Evolutionary conservation across 2,329 filamentous ascomycete species (phyloP), one percentile per base, ranked within the genome.

Genomic region (Claviceps humidiphila): DNA sequence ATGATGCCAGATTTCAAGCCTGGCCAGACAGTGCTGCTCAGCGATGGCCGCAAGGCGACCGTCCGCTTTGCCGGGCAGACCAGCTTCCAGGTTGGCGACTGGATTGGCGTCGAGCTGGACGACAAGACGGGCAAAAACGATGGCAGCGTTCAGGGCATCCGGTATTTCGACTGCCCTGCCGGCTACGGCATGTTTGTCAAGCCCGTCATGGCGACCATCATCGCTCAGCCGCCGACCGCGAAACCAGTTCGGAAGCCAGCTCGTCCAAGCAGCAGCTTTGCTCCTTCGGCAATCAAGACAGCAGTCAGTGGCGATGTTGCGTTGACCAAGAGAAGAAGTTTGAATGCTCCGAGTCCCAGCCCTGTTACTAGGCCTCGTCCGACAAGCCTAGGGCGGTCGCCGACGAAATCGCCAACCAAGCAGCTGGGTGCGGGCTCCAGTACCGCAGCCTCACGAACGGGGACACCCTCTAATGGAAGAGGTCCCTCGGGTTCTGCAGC

Each of bases 61-160:
- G 79, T 98, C 58, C 87, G 87, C 61, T 98, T 87, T 68, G 74
- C 88, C 55, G 93, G 93, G 61, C 73, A 77, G 52, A 89, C 91
- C 40, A 73, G 79, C 60, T 95, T 97, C 69, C 82, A 89, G 53
- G 73, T 77, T 5, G 91, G 90, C 56, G 82, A 87, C 56, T 97
- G 90, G 89, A 75, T 96, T 54, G 91, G 91, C 57, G 80, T 97
- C 54, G 90, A 95, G 72, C 79, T 97, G 53, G 82, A 89, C 50
- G 85, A 88, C 47, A 74, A 83, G 51, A 80, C 78, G 20, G 91
- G 93, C 37, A 97, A 97, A 73, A 97, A 97, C 61, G 89, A 97
- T 75, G 91, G 91, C 58, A 85, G 86, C 52, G 88, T 97, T 47
- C 81, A 91, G 66, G 90, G 89, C 56, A 80, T 88, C 64, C 76